Base-by-base conservation (phyloP, 2,329 filamentous ascomycete genomes). In the Paracoccidioides lutzii region DNA sequence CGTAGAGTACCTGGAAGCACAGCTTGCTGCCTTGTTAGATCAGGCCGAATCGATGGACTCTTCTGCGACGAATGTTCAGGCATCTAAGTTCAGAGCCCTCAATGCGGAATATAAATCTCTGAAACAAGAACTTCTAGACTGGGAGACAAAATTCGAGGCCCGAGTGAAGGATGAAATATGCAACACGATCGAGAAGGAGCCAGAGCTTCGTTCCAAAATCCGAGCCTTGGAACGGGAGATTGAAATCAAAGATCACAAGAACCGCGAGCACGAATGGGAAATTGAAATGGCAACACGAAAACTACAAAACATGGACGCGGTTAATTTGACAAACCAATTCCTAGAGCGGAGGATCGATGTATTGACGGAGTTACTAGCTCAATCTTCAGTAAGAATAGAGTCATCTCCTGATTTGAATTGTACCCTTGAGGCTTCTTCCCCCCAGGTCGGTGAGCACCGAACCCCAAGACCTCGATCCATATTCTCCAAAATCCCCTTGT, bases 1-100 rank as follows among this genome's bases (percentile, higher is more conserved):
- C 61, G 75, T 78, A 57, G 74, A 77, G 52, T 74, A 76, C 61
- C 70, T 78, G 10, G 76, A 78, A 56, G 65, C 67, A 22, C 72
- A 77, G 59, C 63, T 78, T 30, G 69, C 69, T 15, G 65, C 71
- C 14, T 66, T 70, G 9, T 70, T 76, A 45, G 64, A 65, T 6
- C 70, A 69, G 55, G 60, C 72, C 40, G 68, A 71, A 28, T 65
- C 69, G 14, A 63, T 70, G 50, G 70, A 67, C 38, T 74, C 73
- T n/a, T 71, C 75, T 2, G 60, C 66, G 4, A 64, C 64, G 5
- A 67, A 71, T 52, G 63, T 66, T 46, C 67, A 71, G 46, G 66
- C 63, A 28, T 62, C 68, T 22, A 71, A 67, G 59, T 61, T 75
- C 55, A 67, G 71, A 48, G 59, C 61, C 3, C 60, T 73, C 22